Base-by-base conservation (phyloP, 768 basidiomycete genomes). In the Hericium coralloides region DNA sequence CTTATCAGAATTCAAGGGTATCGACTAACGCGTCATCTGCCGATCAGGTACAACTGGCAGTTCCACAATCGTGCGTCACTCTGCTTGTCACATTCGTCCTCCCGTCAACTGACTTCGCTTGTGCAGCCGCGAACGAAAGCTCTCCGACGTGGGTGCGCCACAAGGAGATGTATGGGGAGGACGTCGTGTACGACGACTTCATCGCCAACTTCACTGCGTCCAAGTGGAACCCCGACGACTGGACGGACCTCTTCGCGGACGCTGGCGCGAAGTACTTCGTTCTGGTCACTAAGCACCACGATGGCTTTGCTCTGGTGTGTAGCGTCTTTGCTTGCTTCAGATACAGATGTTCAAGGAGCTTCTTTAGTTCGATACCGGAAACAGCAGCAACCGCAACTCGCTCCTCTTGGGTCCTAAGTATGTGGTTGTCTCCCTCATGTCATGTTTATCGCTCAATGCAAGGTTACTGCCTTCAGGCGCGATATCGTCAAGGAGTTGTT, bases 231-330 rank as follows among this genome's bases (percentile, higher is more conserved):
- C 75, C 83, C 3, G 78, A 74, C 49, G 72, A 69, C 41, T 84
- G 82, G 80, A 63, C 81, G 0, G 75, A 81, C 61, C 56, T 83
- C 8, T 77, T 84, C 52, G 78, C 76, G 43, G 70, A 72, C 31
- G 78, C 80, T 0, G 82, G 83, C 2, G 83, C 82, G 2, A 82
- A 80, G 62, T 84, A 84, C 59, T 83, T 84, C 59, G 81, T 84
- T 20, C 67, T 81, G 38, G 79, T 79, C 7, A 76, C 81, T 76
- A 84, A 81, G 75, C 82, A 84, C 55, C 82, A 84, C 56, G 83
- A 84, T 55, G 83, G 83, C 0, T 83, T 77, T 57, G 71, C 71
- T 1, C 63, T 83, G 2, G 53, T 59, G 47, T 8, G 58, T 26
- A 7, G 20, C n/a, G 8, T 14, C 3, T 56, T 20, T 22, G 41